phyloP scores from a whole-genome alignment of 2,329 filamentous ascomycete species.

The Alternaria sp. region DNA sequence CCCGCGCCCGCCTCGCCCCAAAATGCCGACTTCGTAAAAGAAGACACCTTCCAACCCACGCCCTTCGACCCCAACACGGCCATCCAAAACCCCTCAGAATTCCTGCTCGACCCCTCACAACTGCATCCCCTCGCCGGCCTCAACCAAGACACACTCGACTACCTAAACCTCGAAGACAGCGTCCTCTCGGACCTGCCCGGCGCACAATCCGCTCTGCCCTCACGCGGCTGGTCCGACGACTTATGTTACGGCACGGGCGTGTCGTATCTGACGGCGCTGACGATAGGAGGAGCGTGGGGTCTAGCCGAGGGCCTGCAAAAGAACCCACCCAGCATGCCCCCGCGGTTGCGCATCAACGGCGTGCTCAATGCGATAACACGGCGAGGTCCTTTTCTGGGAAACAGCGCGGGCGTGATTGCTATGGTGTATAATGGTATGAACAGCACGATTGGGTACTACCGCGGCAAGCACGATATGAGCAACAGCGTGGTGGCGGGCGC shows the following conservation, averaged over 20 bases:
- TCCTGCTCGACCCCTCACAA: conserved; percentile 86
- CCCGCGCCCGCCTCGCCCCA: conserved; percentile 49
- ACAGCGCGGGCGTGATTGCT: conserved; percentile 93
- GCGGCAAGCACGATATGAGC: conserved; percentile 68
- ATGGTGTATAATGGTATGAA: conserved; percentile 88
- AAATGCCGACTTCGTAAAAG: conserved; percentile 42
- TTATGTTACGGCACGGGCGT: conserved; percentile 96
- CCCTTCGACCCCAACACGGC: conserved; percentile 73
- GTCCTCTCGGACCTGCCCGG: conserved; percentile 85
- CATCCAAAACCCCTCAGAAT: conserved; percentile 81
- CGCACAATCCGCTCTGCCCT: conserved; percentile 85
- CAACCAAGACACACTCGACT: conserved; percentile 92
- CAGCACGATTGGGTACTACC: conserved; percentile 48
- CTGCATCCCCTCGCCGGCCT: conserved; percentile 93
- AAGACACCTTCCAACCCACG: conserved; percentile 58
- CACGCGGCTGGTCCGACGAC: conserved; percentile 96
- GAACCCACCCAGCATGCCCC: conserved; percentile 72
- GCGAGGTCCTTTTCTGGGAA: conserved; percentile 91
- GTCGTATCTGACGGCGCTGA: conserved; percentile 87
- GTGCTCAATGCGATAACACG: conserved; percentile 94
- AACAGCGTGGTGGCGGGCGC: conserved; percentile 88
- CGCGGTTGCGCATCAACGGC: conserved; percentile 91
- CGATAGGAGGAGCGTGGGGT: conserved; percentile 89
- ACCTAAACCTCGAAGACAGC: conserved; percentile 91
- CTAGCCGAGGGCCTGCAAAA: conserved; percentile 85